Evolutionary conservation across 2,329 filamentous ascomycete genomes (phyloP), one percentile per base, ranked within the genome.

Genomic region (Aspergillus niger): DNA sequence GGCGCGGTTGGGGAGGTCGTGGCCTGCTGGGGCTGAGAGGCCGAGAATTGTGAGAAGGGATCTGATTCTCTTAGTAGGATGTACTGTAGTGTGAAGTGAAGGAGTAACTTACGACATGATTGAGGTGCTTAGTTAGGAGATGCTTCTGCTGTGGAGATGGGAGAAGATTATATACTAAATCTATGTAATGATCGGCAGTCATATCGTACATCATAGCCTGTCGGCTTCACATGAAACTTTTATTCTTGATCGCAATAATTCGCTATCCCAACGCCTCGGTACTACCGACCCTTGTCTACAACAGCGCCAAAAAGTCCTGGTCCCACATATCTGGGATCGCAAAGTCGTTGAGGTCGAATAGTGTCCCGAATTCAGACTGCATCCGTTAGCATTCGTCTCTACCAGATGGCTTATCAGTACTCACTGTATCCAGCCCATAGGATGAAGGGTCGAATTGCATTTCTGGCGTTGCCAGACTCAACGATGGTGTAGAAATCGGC

Each of bases 281-380:
- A 36, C 13, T 20, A 26, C n/a, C n/a, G 17, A 50, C 28, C 11
- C 32, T 36, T 36, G 13, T 36, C 32, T 53, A 62, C 20, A 61
- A 57, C 20, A 58, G 58, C 10, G 58, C 36, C 11, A 73, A 65
- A 17, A 74, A 64, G 6, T 68, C 64, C 1, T 63, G 63, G 55
- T 73, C 68, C 72, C 72, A 74, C 7, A 70, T 26, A 22, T 68
- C 71, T 4, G 65, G 65, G 8, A 66, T 63, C 6, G 64, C 66
- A 15, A 68, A 64, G 50, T 75, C 70, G 1, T 67, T 55, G 5
- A 65, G 60, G 39, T 74, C 72, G 47, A 74, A 70, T 58, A 73
- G 67, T n/a, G 64, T 71, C 3, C 68, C 70, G 47, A 74, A 61
- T 50, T 74, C 73, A 30, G 73, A 63, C 72, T 74, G 51, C 3